These are phyloP conservation scores for Gossypium herbaceum DNA, from an alignment of 345 rosid genomes.

Conservation along the genomic window DNA sequence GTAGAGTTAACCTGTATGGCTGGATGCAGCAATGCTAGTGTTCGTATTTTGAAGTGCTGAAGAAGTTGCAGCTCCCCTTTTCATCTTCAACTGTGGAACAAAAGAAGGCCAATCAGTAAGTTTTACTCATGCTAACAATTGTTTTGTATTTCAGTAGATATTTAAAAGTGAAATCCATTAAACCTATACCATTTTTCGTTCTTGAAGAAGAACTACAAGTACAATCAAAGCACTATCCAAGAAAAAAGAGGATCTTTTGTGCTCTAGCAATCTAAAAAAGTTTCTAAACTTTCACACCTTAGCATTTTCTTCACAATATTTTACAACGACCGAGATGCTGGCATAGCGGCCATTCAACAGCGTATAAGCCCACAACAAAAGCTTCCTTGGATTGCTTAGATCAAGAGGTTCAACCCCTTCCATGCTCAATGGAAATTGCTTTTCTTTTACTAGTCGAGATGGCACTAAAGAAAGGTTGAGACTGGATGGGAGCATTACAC, in stretches of 20 bases:
- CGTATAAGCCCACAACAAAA: constrained; percentile 88
- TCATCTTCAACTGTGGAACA: constrained; percentile 59
- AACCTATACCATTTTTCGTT: not conserved
- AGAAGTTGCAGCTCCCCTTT: constrained; percentile 56
- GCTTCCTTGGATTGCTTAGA: constrained; percentile 84
- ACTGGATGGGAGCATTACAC: constrained; percentile 55
- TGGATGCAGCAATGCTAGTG: constrained; percentile 16
- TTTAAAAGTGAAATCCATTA: not conserved
- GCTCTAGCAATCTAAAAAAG: not conserved
- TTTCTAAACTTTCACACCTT: constrained; percentile 48
- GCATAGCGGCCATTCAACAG: constrained; percentile 69
- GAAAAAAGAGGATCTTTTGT: not conserved
- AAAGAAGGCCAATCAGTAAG: not conserved
- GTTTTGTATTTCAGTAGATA: not conserved
- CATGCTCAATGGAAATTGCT: constrained; percentile 39
- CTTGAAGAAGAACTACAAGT: not conserved
- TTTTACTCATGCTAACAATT: not conserved
- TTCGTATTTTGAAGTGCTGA: constrained; percentile 29
- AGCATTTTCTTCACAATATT: constrained; percentile 80
- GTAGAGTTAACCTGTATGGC: constrained; percentile 47
- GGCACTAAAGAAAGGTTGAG: constrained; percentile 63
- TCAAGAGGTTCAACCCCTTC: constrained; percentile 82
- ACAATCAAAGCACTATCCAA: not conserved
- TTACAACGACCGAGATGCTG: constrained; percentile 68
- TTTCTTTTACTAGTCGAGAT: constrained; percentile 40